phyloP scores from a whole-genome alignment of 2,329 filamentous ascomycete species.

The Paecilomyces formosus region DNA sequence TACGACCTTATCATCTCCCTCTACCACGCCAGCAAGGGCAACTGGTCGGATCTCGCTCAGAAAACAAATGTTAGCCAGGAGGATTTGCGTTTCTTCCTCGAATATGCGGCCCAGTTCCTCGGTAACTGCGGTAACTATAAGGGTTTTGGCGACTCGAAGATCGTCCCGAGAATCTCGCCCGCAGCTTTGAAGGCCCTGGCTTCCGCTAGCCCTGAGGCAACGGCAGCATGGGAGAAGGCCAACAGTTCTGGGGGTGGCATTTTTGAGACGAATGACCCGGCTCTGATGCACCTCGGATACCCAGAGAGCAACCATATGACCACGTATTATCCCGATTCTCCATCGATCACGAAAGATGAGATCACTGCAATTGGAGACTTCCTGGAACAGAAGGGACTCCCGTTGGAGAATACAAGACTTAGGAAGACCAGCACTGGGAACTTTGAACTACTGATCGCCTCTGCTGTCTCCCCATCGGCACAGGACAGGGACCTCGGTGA shows the following conservation, averaged over 20 bases:
- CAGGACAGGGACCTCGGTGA: conserved; percentile 63
- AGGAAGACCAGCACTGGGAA: conserved; percentile 57
- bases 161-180: conserved; percentile 64
- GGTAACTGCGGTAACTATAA: conserved; percentile 82
- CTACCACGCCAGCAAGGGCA: conserved; percentile 57
- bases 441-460: conserved; percentile 70
- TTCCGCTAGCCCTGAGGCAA: conserved; percentile 50
- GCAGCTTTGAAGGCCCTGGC: conserved; percentile 60
- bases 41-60: conserved; percentile 61
- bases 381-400: conserved; percentile 62
- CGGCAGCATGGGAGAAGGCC: conserved; percentile 59
- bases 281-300: conserved; percentile 69
- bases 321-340: conserved; percentile 73
- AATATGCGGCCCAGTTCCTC: conserved; percentile 72
- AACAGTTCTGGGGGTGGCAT: conserved; percentile 54
- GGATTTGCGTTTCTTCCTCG: conserved; percentile 61
- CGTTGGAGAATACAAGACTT: conserved; percentile 69
- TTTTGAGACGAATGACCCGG: conserved; percentile 58
- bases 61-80: conserved; percentile 58
- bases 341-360: conserved; percentile 65
- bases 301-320: conserved; percentile 68
- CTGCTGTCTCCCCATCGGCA: conserved; percentile 53
- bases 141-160: conserved; percentile 78
- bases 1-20: conserved; percentile 73
- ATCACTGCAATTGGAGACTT: conserved; percentile 66